Percentiles rank a stretch among this genome's conserved stretches.
Evolutionary conservation across 345 rosid genomes (phyloP).

Genomic region (Gossypium longicalyx): DNA sequence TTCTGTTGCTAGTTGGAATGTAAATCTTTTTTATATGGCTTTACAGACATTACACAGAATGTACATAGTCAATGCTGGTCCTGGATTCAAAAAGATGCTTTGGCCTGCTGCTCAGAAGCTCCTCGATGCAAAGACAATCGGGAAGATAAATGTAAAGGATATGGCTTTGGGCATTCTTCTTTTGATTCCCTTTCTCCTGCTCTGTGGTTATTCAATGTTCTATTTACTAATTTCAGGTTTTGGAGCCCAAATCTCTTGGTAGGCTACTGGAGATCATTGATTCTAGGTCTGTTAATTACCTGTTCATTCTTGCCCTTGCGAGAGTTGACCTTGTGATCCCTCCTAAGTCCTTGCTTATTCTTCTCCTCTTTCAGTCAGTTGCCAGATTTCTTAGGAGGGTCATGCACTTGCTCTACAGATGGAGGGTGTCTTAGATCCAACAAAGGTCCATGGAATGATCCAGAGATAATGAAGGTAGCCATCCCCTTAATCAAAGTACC

Average conservation of each 20-base stretch:
- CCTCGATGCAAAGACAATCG: slow-evolving; percentile 76
- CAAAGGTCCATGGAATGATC: slow-evolving; percentile 97
- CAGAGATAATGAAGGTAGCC: slow-evolving; percentile 78
- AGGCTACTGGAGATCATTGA: slow-evolving; percentile 79
- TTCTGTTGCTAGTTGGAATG: slow-evolving; percentile 8
- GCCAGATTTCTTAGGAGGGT: slow-evolving; percentile 95
- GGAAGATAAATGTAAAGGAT: slow-evolving; percentile 73
- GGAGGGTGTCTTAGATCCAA: slow-evolving; percentile 95
- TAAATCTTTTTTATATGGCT: slow-evolving; percentile 18
- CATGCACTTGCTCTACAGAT: slow-evolving; percentile 69
- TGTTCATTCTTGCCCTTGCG: not conserved
- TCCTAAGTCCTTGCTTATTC: not conserved
- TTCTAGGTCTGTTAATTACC: slow-evolving; percentile 48
- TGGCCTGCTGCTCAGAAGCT: slow-evolving; percentile 99
- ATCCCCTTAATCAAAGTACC: slow-evolving; percentile 5
- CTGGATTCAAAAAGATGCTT: slow-evolving; percentile 92
- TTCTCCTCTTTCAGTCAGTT: slow-evolving; percentile 59
- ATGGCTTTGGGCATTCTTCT: slow-evolving; percentile 19
- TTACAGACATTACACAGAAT: slow-evolving; percentile 80
- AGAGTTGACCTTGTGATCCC: not conserved
- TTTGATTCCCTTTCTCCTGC: slow-evolving; percentile 10
- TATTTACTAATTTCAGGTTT: slow-evolving; percentile 50
- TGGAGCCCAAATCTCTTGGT: slow-evolving; percentile 72
- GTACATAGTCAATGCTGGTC: slow-evolving; percentile 92
- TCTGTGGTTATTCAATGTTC: slow-evolving; percentile 8